A percentile compares a stretch with the other conserved stretches of the same genome.
Evolutionary conservation across 805 yeast species (phyloP).

Genomic region (Wickerhamiella parazyma): DNA sequence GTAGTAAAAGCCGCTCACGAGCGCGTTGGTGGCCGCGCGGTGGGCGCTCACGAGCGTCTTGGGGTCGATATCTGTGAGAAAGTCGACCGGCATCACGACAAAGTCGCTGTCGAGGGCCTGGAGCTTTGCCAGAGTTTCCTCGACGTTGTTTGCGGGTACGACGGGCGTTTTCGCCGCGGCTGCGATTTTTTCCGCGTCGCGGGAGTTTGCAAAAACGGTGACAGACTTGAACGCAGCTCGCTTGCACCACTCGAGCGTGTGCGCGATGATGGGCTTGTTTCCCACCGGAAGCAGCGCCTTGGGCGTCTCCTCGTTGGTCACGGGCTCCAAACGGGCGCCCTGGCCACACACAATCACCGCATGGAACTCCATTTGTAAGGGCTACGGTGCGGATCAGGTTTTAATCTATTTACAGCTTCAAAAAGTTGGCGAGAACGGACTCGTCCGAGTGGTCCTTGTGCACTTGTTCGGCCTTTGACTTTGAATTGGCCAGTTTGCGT

Average conservation of each 20-base stretch:
- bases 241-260: conserved; percentile 88
- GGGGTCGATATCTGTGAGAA: conserved; percentile 84
- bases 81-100: conserved; percentile 87
- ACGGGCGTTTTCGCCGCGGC: conserved; percentile 2
- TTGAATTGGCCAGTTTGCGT: conserved; percentile 35
- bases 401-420: conserved; percentile 5
- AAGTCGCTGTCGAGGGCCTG: conserved; percentile 33
- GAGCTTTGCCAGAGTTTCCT: conserved; percentile 9
- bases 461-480: conserved; percentile 12
- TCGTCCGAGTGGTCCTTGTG: conserved; percentile 23
- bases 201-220: conserved; percentile 45
- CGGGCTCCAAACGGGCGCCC: conserved; percentile 61
- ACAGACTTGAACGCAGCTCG: conserved; percentile 56
- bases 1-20: conserved; percentile 61
- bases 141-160: conserved; percentile 14
- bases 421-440: conserved; percentile 10
- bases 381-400: too few relatives aligned
- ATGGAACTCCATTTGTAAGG: conserved; percentile 64
- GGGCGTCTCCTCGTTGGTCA: conserved; percentile 53
- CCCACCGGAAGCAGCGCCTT: conserved; percentile 87
- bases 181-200: conserved; percentile 33
- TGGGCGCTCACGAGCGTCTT: conserved; percentile 74
- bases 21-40: conserved; percentile 52
- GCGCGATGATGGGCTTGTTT: conserved; percentile 74
- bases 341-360: conserved; percentile 83